Evolutionary conservation across 208 protist genomes (phyloP).

Genomic region (Vickermania ingenoplastis): DNA sequence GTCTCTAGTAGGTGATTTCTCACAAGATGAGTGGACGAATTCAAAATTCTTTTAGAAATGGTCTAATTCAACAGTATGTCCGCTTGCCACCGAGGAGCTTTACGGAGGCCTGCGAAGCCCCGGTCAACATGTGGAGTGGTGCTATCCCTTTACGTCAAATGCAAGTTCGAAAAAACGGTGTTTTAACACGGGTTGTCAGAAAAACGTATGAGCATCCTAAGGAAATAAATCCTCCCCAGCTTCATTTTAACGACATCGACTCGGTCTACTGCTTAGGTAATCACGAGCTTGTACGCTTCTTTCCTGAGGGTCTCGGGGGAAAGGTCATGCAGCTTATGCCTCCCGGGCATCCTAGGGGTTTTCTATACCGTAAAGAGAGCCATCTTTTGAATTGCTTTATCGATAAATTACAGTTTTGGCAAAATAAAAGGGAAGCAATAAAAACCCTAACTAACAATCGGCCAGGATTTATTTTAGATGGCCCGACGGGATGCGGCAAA

Average conservation of each 20-base stretch:
- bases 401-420: slow-evolving; percentile 78
- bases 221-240: slow-evolving; percentile 37
- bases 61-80: slow-evolving; percentile 47
- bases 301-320: slow-evolving; percentile 82
- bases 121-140: slow-evolving; percentile 76
- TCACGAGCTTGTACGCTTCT: slow-evolving; percentile 73
- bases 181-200: slow-evolving; percentile 32
- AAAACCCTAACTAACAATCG: slow-evolving; percentile 50
- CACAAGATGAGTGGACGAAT: neutral
- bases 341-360: slow-evolving; percentile 80
- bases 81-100: slow-evolving; percentile 48
- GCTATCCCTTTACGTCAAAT: slow-evolving; percentile 73
- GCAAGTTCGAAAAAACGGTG: slow-evolving; percentile 40
- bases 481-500: slow-evolving; percentile 77
- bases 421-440: slow-evolving; percentile 52
- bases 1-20: too few species aligned
- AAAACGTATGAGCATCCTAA: slow-evolving; percentile 78
- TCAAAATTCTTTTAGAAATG: slow-evolving; percentile 20
- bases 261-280: slow-evolving; percentile 89
- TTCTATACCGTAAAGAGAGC: slow-evolving; percentile 84
- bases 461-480: slow-evolving; percentile 81
- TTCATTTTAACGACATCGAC: slow-evolving; percentile 81
- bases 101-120: slow-evolving; percentile 83
- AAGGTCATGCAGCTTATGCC: slow-evolving; percentile 89
- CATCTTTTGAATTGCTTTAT: slow-evolving; percentile 87